These are phyloP conservation scores for Mortierella sp. DNA, from an alignment of 371 early-diverging fungal species.

Conservation along the genomic window DNA sequence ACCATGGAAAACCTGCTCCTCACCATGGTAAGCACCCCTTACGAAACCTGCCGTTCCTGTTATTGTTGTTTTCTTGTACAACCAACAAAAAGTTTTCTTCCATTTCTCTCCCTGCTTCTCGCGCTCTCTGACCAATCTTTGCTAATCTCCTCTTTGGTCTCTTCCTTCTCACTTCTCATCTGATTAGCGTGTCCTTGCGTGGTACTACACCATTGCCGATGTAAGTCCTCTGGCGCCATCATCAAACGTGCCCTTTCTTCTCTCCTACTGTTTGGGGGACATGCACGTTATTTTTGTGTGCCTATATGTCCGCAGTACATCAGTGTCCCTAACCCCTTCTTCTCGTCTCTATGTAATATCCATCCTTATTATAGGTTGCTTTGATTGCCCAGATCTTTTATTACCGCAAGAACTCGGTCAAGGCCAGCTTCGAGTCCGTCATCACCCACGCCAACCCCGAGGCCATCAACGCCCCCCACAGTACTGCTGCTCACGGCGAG, in stretches of 20 bases:
- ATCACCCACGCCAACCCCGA: conserved; percentile 47
- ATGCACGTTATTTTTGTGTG: background rate
- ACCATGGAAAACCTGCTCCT: conserved; percentile 79
- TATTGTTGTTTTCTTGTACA: conserved; percentile 1
- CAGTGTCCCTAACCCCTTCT: background rate
- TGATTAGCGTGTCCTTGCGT: conserved; percentile 48
- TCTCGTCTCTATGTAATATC: background rate
- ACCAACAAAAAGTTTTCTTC: background rate
- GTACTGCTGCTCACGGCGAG: conserved; percentile 18
- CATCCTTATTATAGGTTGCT: conserved; percentile 38
- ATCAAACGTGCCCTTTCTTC: background rate
- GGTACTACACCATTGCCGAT: conserved; percentile 58
- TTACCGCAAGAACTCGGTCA: conserved; percentile 60
- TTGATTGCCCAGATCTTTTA: conserved; percentile 69
- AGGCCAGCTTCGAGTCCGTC: conserved; percentile 48
- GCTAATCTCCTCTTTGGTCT: conserved; percentile 8
- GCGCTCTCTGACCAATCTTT: conserved; percentile 11
- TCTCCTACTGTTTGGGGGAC: background rate
- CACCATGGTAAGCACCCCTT: conserved; percentile 68
- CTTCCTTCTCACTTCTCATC: background rate
- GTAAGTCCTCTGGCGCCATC: conserved; percentile 27
- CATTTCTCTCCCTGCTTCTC: background rate
- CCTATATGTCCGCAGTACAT: too few relatives aligned
- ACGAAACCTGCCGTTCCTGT: conserved; percentile 48
- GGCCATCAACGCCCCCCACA: conserved; percentile 4